A percentile compares a stretch with the other conserved stretches of the same genome.
phyloP scores from a whole-genome alignment of 192 early-diverging fungal species.

The Coemansia sp. region DNA sequence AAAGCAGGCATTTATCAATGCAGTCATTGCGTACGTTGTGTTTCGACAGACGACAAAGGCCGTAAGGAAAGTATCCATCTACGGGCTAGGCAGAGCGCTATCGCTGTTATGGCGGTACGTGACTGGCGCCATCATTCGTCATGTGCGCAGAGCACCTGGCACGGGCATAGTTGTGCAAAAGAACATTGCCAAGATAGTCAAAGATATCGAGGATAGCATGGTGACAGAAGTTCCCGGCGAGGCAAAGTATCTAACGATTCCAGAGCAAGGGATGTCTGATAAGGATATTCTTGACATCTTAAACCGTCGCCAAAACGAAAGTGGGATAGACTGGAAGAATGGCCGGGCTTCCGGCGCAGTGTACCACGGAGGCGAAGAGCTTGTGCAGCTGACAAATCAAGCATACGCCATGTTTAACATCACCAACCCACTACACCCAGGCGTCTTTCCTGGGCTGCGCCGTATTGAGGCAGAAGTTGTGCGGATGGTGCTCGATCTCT shows the following conservation, averaged over 20 bases:
- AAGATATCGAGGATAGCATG: slow-evolving; percentile 80
- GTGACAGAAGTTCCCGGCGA: slow-evolving; percentile 62
- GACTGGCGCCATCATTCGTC: slow-evolving; percentile 29
- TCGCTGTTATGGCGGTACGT: slow-evolving; percentile 31
- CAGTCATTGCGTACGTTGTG: slow-evolving; percentile 35
- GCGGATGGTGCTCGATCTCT: slow-evolving; percentile 86
- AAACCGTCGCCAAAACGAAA: slow-evolving; percentile 60
- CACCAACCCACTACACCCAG: slow-evolving; percentile 91
- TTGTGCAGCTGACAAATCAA: slow-evolving; percentile 70
- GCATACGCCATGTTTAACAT: slow-evolving; percentile 83
- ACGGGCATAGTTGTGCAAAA: slow-evolving; percentile 67
- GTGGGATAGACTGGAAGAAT: slow-evolving; percentile 73
- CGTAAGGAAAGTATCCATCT: slow-evolving; percentile 31
- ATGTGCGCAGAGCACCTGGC: slow-evolving; percentile 47
- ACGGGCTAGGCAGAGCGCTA: slow-evolving; percentile 29
- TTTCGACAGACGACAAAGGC: slow-evolving; percentile 41
- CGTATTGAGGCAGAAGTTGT: slow-evolving; percentile 95
- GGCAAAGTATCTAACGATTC: slow-evolving; percentile 66
- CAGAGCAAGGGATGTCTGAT: slow-evolving; percentile 63
- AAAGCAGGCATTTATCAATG: slow-evolving; percentile 46
- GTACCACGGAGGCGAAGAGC: slow-evolving; percentile 88
- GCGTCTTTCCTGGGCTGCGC: slow-evolving; percentile 92
- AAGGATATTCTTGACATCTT: slow-evolving; percentile 64
- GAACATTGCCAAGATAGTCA: slow-evolving; percentile 76
- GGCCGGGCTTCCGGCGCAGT: slow-evolving; percentile 88